Percentiles rank a stretch among this genome's conserved stretches.
These are phyloP conservation scores for Beauveria rudraprayagi DNA, from an alignment of 2,329 filamentous ascomycete genomes.

Conservation along the genomic window DNA sequence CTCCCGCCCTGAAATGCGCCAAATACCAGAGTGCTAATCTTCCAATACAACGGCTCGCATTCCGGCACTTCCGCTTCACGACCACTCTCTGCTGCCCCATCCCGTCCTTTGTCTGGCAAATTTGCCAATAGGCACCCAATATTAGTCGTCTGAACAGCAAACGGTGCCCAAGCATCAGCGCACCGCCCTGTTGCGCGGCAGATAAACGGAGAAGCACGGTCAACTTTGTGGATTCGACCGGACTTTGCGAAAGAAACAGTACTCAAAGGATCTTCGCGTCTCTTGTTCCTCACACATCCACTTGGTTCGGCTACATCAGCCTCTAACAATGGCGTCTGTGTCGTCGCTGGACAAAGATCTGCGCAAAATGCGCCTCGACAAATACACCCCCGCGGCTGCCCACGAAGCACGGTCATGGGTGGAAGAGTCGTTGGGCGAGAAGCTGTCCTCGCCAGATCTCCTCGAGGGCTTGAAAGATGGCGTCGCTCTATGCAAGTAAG, in stretches of 20 bases:
- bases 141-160: neutral
- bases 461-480: conserved; percentile 85
- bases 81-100: neutral
- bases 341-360: conserved; percentile 91
- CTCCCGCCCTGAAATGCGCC: conserved; percentile 11
- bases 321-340: conserved; percentile 72
- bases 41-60: conserved; percentile 11
- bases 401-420: conserved; percentile 84
- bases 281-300: neutral
- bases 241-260: neutral
- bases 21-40: conserved; percentile 13
- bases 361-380: conserved; percentile 82
- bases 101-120: neutral
- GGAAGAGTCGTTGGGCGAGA: conserved; percentile 68
- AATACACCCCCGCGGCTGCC: conserved; percentile 85
- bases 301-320: neutral
- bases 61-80: conserved; percentile 8
- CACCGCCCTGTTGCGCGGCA: neutral
- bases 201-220: neutral
- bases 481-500: conserved; percentile 83
- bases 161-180: neutral
- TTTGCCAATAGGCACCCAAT: neutral
- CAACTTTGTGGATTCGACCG: neutral
- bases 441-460: conserved; percentile 64
- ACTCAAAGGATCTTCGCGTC: neutral